Evolutionary conservation across 129 eudicot genomes (phyloP).

Genomic region (Chrysanthemum makinoi): DNA sequence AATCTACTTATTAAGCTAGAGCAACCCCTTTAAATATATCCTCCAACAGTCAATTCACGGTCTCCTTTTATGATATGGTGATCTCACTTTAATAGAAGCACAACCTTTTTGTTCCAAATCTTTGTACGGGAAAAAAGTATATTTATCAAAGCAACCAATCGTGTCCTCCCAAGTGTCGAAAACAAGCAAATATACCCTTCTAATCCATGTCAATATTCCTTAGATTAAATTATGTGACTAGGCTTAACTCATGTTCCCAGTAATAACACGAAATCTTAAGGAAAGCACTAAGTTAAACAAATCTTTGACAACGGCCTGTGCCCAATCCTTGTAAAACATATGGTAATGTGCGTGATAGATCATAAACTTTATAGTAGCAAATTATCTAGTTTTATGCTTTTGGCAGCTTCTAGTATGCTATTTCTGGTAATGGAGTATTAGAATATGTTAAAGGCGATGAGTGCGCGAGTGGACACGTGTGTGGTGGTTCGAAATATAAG

Average conservation of each 20-base stretch:
- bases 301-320: slow-evolving; percentile 25
- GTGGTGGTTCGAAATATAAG: slow-evolving; percentile 27
- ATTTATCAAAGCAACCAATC: slow-evolving; percentile 16
- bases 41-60: slow-evolving; percentile 28
- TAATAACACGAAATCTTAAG: slow-evolving; percentile 23
- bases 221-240: slow-evolving; percentile 15
- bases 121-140: slow-evolving; percentile 10
- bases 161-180: slow-evolving; percentile 19
- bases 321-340: slow-evolving; percentile 39
- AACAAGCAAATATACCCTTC: slow-evolving; percentile 22
- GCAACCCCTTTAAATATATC: slow-evolving; percentile 38
- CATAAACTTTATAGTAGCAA: slow-evolving; percentile 7
- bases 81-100: slow-evolving; percentile 33
- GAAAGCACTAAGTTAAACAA: slow-evolving; percentile 27
- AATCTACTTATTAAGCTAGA: slow-evolving; percentile 5
- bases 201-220: slow-evolving; percentile 24
- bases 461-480: slow-evolving; percentile 51
- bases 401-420: slow-evolving; percentile 42
- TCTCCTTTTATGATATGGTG: slow-evolving; percentile 35
- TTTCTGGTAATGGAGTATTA: slow-evolving; percentile 43
- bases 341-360: slow-evolving; percentile 26
- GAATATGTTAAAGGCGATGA: slow-evolving; percentile 35
- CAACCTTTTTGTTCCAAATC: slow-evolving; percentile 25
- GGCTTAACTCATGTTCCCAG: slow-evolving; percentile 30
- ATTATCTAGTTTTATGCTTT: slow-evolving; percentile 23